These are phyloP conservation scores for Oryza glaberrima DNA, from an alignment of 176 grass and related monocot species.

Conservation along the genomic window DNA sequence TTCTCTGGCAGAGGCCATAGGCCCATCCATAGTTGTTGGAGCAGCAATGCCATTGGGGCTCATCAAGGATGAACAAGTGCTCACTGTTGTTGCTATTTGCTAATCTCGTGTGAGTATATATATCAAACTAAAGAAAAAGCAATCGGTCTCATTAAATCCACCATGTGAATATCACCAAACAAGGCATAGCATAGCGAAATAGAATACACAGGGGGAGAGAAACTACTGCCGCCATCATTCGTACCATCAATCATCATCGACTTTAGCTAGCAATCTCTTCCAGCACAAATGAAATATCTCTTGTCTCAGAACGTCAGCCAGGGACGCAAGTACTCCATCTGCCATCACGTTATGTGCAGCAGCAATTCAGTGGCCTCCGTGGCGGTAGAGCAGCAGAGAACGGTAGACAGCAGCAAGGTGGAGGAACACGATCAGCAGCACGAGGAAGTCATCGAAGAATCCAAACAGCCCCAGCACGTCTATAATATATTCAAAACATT, in stretches of 20 bases:
- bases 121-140: background rate
- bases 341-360: background rate
- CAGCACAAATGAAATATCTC: background rate
- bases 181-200: background rate
- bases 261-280: background rate
- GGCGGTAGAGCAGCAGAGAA: conserved; percentile 84
- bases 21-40: no score
- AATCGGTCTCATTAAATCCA: background rate
- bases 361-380: conserved; percentile 52
- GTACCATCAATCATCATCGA: background rate
- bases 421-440: conserved; percentile 84
- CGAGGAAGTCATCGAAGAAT: conserved; percentile 74
- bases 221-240: background rate
- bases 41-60: background rate
- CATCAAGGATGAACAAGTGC: background rate
- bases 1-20: no score
- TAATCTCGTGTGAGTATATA: background rate
- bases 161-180: background rate
- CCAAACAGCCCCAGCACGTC: conserved; percentile 76
- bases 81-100: background rate
- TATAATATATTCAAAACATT: conserved; percentile 17
- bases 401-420: conserved; percentile 88
- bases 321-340: background rate
- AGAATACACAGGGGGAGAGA: background rate
- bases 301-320: background rate